Conservation (phyloP, 805 yeast genomes). For the Candida takata region DNA sequence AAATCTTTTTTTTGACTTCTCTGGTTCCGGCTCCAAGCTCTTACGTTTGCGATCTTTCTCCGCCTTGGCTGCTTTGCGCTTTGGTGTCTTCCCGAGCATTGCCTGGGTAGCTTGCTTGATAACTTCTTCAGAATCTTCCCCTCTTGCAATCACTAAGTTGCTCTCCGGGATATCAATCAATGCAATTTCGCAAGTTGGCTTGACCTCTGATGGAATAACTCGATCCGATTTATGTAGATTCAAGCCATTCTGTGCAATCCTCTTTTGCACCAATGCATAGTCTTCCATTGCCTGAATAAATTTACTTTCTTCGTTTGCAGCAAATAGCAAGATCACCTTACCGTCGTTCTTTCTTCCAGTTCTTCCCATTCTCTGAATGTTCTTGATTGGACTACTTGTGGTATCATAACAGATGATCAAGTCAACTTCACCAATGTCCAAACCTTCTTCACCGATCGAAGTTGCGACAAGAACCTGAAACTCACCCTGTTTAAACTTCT, state of each 20-base stretch:
- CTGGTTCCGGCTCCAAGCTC: constrained; percentile 11
- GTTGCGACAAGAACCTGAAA: constrained; percentile 88
- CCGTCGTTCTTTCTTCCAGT: constrained; percentile 96
- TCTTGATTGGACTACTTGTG: constrained; percentile 87
- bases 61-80: constrained; percentile 12
- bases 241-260: constrained; percentile 44
- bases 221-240: constrained; percentile 47
- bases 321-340: constrained; percentile 62
- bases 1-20: constrained; percentile 37
- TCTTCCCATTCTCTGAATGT: constrained; percentile 94
- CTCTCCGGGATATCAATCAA: constrained; percentile 66
- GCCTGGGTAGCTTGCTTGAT: constrained; percentile 60
- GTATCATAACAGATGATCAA: constrained; percentile 89
- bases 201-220: constrained; percentile 52
- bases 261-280: constrained; percentile 69
- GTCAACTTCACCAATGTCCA: constrained; percentile 97
- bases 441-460: constrained; percentile 96
- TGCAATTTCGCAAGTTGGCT: constrained; percentile 51
- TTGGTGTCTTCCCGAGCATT: constrained; percentile 37
- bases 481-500: constrained; percentile 62
- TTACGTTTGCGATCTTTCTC: constrained; percentile 10
- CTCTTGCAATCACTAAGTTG: constrained; percentile 44
- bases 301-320: constrained; percentile 71
- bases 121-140: constrained; percentile 61
- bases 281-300: constrained; percentile 82